Base-by-base conservation (phyloP, 1,139 yeast species). In the Candida glucosophila region DNA sequence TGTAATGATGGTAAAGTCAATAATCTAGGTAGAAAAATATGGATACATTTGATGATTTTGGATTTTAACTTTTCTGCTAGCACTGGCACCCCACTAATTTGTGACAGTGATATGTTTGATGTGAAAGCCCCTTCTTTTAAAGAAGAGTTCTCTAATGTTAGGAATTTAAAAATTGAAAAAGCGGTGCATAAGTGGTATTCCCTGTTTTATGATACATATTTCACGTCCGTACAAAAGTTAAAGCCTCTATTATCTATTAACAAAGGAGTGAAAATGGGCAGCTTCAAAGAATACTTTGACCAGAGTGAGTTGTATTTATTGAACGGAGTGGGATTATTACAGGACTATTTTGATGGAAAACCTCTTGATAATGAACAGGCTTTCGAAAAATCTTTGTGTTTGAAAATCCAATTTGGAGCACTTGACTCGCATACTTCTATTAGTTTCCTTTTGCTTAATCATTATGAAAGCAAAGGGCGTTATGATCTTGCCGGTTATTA, bases 31-130 rank as follows among this genome's bases (percentile, higher is more conserved):
- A 39, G 67, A 25, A 62, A 60, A 30, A 35, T 56, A 13, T 53
- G 67, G 68, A 43, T 40, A 26, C 33, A 39, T 17, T 26, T 57
- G 21, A 34, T 58, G 14, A 37, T 52, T n/a, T 31, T 53, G 25
- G 75, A 69, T 44, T 34, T 62, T 17, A 47, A 48, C 16, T 52
- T 53, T 33, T 43, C 63, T 0, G 40, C 55, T 35, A 46, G 48
- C n/a, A 55, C 41, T 35, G 76, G 76, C 3, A 54, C 54, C 19
- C 55, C 60, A 4, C 42, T 59, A 9, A 38, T 43, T 30, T 42
- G 59, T 9, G 41, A 46, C 28, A 41, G 40, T 12, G 47, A 42
- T 22, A 49, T 53, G 13, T 49, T 43, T 34, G 70, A 64, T 33
- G 53, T 63, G 4, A 47, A 47, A 24, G 26, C 43, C 4, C 68